These are phyloP conservation scores for Tulasnella sp. DNA, from an alignment of 768 basidiomycete genomes.

Conservation along the genomic window DNA sequence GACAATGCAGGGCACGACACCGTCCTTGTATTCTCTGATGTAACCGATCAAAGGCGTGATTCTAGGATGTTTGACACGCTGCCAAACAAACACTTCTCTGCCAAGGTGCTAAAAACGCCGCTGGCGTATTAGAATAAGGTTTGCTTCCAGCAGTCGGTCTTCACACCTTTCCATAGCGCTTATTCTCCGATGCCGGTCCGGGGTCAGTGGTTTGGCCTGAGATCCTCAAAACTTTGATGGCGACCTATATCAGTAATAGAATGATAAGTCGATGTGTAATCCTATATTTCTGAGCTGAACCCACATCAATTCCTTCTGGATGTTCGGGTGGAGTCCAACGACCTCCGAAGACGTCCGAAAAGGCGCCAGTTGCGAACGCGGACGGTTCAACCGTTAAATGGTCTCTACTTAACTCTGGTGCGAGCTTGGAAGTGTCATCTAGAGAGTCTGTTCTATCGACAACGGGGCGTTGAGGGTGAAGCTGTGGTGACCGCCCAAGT, in stretches of 20 bases:
- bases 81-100: neutral
- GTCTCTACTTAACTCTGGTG: neutral
- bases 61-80: neutral
- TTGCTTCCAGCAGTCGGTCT: neutral
- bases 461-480: neutral
- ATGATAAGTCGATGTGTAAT: neutral
- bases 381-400: neutral
- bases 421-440: neutral
- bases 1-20: neutral
- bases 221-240: neutral
- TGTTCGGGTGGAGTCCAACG: neutral
- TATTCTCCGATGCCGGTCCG: neutral
- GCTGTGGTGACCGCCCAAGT: neutral
- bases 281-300: neutral
- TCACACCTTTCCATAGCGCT: neutral
- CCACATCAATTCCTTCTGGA: neutral
- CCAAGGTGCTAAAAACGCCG: neutral
- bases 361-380: neutral
- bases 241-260: neutral
- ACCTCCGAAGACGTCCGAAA: neutral
- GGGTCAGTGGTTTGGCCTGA: neutral
- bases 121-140: neutral
- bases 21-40: neutral
- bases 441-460: neutral
- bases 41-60: constrained; percentile 11